These are phyloP conservation scores for Fusarium nisikadoi DNA, from an alignment of 2,329 filamentous ascomycete species.

Conservation along the genomic window DNA sequence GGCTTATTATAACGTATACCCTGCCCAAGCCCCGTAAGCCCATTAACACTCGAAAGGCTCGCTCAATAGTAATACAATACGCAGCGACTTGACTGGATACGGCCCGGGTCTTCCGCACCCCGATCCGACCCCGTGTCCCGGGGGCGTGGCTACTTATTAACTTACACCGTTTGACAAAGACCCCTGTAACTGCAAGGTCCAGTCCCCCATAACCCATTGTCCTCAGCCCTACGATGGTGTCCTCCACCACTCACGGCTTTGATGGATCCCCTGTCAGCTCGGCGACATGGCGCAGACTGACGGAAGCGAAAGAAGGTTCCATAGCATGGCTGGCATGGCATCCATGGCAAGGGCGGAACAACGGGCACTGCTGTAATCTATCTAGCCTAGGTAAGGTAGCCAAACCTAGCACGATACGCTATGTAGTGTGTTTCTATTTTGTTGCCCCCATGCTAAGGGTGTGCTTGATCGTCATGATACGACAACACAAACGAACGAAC, in stretches of 20 bases:
- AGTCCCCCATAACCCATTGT: neutral
- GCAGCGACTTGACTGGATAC: conserved; percentile 24
- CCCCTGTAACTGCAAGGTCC: conserved; percentile 33
- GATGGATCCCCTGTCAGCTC: conserved; percentile 36
- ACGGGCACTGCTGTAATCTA: conserved; percentile 19
- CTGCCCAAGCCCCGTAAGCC: conserved; percentile 34
- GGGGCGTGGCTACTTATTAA: conserved; percentile 11
- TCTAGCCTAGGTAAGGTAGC: neutral
- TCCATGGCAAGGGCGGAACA: conserved; percentile 4
- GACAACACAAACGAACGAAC: conserved; percentile 23
- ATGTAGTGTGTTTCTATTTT: conserved; percentile 38
- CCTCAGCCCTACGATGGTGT: conserved; percentile 35
- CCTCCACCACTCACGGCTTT: conserved; percentile 30
- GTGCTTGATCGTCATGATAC: conserved; percentile 32
- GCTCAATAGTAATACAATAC: conserved; percentile 1
- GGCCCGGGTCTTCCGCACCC: conserved; percentile 31
- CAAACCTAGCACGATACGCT: conserved; percentile 3
- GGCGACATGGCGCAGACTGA: conserved; percentile 38
- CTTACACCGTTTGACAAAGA: conserved; percentile 12
- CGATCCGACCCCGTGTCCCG: neutral
- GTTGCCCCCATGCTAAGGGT: conserved; percentile 27
- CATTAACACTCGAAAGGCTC: neutral
- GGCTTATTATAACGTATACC: conserved; percentile 33
- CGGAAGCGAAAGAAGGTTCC: conserved; percentile 29
- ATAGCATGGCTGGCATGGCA: neutral